These are phyloP conservation scores for Saccharomycopsis crataegensis DNA, from an alignment of 1,139 yeast genomes.

Conservation along the genomic window DNA sequence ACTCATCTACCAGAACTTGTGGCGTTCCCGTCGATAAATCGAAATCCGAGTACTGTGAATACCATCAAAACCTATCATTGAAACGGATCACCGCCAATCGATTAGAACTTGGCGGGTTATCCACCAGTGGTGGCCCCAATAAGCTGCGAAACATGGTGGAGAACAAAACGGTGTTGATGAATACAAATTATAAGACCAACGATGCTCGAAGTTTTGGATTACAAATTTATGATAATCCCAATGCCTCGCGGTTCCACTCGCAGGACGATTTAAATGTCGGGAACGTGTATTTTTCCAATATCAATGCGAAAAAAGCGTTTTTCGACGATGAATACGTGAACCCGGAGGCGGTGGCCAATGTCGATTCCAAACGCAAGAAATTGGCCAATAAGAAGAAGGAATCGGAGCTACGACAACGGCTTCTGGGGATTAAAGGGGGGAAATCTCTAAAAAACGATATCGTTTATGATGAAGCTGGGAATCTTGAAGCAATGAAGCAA, in stretches of 20 bases:
- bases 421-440: constrained; percentile 24
- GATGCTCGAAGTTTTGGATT: constrained; percentile 19
- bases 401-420: constrained; percentile 31
- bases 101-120: constrained; percentile 66
- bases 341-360: constrained; percentile 37
- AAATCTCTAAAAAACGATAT: constrained; percentile 9
- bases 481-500: not conserved
- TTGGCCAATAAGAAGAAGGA: constrained; percentile 32
- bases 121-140: constrained; percentile 37
- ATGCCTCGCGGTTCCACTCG: constrained; percentile 20
- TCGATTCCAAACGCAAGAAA: constrained; percentile 30
- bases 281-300: constrained; percentile 31
- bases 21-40: constrained; percentile 49
- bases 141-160: constrained; percentile 27
- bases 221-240: constrained; percentile 11
- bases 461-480: not conserved
- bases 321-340: constrained; percentile 41
- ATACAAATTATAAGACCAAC: constrained; percentile 22
- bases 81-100: constrained; percentile 50
- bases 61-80: constrained; percentile 56
- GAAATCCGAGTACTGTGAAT: constrained; percentile 55
- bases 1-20: constrained; percentile 45
- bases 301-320: constrained; percentile 39
- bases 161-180: constrained; percentile 31
- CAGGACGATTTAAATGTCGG: constrained; percentile 24